Evolutionary conservation across 768 basidiomycete genomes (phyloP).

Genomic region (Infundibulicybe gibba): DNA sequence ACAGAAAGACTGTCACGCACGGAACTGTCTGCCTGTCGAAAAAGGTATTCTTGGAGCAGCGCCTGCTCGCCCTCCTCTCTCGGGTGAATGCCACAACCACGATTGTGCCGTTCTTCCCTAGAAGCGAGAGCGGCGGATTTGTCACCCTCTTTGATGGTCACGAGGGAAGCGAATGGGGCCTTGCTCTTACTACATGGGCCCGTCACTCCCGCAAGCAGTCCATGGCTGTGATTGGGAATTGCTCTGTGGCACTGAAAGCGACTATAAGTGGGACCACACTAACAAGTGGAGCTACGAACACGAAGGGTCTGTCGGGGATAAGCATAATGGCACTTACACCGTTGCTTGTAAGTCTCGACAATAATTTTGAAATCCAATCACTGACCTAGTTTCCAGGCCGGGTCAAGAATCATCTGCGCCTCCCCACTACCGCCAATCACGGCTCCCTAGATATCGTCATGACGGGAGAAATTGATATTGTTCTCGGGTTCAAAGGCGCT

Average conservation of each 20-base stretch:
- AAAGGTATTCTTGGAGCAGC: conserved; percentile 11
- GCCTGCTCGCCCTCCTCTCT: conserved; percentile 7
- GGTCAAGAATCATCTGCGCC: too few relatives aligned
- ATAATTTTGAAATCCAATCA: too few relatives aligned
- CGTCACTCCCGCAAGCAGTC: conserved; percentile 2
- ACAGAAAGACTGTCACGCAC: conserved; percentile 2
- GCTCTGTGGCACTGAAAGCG: background rate
- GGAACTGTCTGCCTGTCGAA: conserved; percentile 10
- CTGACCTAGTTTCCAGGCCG: too few relatives aligned
- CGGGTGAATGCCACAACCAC: conserved; percentile 7
- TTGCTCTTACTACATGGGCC: conserved; percentile 9
- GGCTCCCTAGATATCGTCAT: too few relatives aligned
- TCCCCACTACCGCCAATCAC: too few relatives aligned
- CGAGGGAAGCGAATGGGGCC: conserved; percentile 7
- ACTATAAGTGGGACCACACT: too few relatives aligned
- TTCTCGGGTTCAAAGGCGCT: too few relatives aligned
- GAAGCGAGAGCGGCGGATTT: conserved; percentile 3
- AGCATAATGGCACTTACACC: too few relatives aligned
- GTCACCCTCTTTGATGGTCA: conserved; percentile 10
- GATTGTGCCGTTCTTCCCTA: conserved; percentile 2
- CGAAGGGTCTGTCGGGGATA: too few relatives aligned
- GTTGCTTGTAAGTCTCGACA: too few relatives aligned
- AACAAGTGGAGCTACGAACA: too few relatives aligned
- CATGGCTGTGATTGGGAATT: conserved; percentile 5
- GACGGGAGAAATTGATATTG: too few relatives aligned